A percentile compares a stretch with the other conserved stretches of the same genome.
These are phyloP conservation scores for Penicillium psychrosexuale DNA, from an alignment of 2,329 filamentous ascomycete genomes.

Conservation along the genomic window DNA sequence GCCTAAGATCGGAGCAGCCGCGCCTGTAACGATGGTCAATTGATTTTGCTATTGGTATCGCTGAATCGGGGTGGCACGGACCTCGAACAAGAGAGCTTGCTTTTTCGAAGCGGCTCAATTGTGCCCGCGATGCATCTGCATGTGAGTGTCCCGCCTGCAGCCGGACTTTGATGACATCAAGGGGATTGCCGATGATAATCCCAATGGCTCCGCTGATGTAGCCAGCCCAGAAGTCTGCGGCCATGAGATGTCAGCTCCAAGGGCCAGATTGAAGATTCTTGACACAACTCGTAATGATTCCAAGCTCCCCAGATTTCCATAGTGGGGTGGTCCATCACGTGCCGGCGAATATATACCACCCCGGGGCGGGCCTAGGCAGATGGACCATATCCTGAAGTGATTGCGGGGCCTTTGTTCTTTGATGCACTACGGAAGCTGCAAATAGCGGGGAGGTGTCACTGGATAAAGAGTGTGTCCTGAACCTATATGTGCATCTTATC, in stretches of 20 bases:
- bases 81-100: conserved; percentile 40
- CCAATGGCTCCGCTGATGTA: conserved; percentile 82
- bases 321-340: conserved; percentile 7
- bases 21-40: conserved; percentile 50
- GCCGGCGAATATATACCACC: not conserved
- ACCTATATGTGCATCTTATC: no score
- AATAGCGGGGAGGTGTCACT: not conserved
- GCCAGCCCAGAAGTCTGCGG: conserved; percentile 89
- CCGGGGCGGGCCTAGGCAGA: not conserved
- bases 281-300: not conserved
- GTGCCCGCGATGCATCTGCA: conserved; percentile 23
- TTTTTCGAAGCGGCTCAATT: conserved; percentile 34
- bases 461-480: not conserved
- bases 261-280: not conserved
- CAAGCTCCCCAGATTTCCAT: conserved; percentile 8
- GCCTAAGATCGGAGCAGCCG: conserved; percentile 79
- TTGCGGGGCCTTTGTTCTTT: not conserved
- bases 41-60: not conserved
- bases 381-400: not conserved
- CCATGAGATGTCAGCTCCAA: conserved; percentile 53
- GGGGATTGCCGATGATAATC: conserved; percentile 84
- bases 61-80: conserved; percentile 13
- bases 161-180: conserved; percentile 76
- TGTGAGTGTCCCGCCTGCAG: conserved; percentile 62
- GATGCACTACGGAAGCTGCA: not conserved